These are phyloP conservation scores for Neckera pumila DNA, from an alignment of 225 moss, liverwort and hornwort genomes.

Conservation along the genomic window DNA sequence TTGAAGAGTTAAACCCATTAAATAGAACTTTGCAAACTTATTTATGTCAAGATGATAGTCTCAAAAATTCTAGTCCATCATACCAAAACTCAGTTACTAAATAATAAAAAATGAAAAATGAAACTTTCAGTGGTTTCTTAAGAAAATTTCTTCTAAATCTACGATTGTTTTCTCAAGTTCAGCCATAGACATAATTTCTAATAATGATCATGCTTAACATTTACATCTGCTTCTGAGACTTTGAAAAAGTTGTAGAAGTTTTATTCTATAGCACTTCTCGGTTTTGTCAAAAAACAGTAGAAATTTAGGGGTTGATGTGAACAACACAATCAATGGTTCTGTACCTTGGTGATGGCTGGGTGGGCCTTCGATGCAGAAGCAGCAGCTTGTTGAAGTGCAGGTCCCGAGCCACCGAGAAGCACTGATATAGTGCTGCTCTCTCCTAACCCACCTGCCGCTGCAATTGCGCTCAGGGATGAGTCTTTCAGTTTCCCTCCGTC, in stretches of 20 bases:
- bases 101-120: background rate
- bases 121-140: background rate
- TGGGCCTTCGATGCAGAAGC: slow-evolving; percentile 58
- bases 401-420: slow-evolving; percentile 62
- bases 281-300: background rate
- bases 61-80: background rate
- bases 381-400: slow-evolving; percentile 62
- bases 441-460: slow-evolving; percentile 53
- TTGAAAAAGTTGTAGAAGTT: background rate
- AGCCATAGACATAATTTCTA: background rate
- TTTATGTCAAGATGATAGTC: background rate
- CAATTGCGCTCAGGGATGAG: slow-evolving; percentile 53
- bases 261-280: background rate
- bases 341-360: slow-evolving; percentile 63
- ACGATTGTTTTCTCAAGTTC: background rate
- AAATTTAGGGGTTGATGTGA: background rate
- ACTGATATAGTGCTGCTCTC: slow-evolving; percentile 49
- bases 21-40: background rate
- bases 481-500: slow-evolving; percentile 60
- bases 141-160: background rate
- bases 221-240: background rate
- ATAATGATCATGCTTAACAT: background rate
- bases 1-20: background rate
- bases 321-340: background rate
- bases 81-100: background rate